Percentiles rank a stretch among this genome's conserved stretches.
These are phyloP conservation scores for Syzygium aromaticum DNA, from an alignment of 345 rosid genomes.

Conservation along the genomic window DNA sequence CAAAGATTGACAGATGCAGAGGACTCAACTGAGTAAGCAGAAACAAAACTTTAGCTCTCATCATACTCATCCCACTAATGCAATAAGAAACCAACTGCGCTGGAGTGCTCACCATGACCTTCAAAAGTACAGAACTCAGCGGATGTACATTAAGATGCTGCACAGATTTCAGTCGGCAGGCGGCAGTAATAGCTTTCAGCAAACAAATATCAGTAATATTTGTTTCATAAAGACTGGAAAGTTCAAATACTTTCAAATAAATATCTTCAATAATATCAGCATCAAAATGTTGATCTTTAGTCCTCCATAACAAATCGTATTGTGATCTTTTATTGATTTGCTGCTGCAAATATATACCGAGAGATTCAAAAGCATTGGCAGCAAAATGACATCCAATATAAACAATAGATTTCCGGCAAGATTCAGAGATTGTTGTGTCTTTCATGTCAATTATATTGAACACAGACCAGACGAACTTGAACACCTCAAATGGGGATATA, in stretches of 20 bases:
- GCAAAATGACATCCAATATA: slow-evolving; percentile 56
- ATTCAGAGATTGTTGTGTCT: slow-evolving; percentile 12
- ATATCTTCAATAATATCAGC: slow-evolving; percentile 47
- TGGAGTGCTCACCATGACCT: slow-evolving; percentile 50
- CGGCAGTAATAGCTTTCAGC: slow-evolving; percentile 46
- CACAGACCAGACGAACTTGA: slow-evolving; percentile 49
- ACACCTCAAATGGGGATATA: slow-evolving; percentile 66
- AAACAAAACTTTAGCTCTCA: slow-evolving; percentile 55
- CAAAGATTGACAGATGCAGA: slow-evolving; percentile 59
- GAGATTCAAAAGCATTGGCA: slow-evolving; percentile 54
- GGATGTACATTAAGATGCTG: slow-evolving; percentile 42
- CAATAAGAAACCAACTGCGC: slow-evolving; percentile 51
- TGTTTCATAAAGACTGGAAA: slow-evolving; percentile 34
- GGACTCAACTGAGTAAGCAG: slow-evolving; percentile 70
- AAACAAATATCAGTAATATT: slow-evolving; percentile 51
- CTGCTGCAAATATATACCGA: slow-evolving; percentile 44
- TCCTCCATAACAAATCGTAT: slow-evolving; percentile 48
- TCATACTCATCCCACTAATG: slow-evolving; percentile 28
- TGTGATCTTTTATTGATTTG: slow-evolving; percentile 23
- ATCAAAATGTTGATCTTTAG: slow-evolving; percentile 33
- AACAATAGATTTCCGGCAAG: slow-evolving; percentile 18
- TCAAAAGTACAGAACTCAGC: slow-evolving; percentile 37
- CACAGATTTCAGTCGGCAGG: slow-evolving; percentile 24
- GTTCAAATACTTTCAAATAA: slow-evolving; percentile 43
- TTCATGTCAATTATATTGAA: slow-evolving; percentile 32